phyloP scores from a whole-genome alignment of 2,329 filamentous ascomycete genomes.

The Aspergillus ochraceoroseus region DNA sequence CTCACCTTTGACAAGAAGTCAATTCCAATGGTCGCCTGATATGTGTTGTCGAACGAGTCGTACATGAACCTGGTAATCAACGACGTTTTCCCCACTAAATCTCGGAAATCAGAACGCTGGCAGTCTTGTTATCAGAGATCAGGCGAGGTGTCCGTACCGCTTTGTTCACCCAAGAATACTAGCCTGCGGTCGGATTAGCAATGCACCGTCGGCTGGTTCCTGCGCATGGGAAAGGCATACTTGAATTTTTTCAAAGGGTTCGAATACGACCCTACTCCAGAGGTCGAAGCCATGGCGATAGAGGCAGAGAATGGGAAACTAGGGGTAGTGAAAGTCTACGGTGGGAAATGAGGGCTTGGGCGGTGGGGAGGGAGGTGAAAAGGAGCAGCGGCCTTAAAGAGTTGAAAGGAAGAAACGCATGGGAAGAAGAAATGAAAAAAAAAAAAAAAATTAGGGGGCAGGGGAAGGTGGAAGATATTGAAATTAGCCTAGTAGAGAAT shows the following conservation, averaged over 20 bases:
- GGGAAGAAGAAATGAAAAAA: conserved; percentile 8
- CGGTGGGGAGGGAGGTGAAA: conserved; percentile 6
- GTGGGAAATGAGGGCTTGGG: conserved; percentile 11
- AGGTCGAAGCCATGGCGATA: conserved; percentile 68
- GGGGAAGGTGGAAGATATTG: conserved; percentile 2
- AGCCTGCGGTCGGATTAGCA: conserved; percentile 55
- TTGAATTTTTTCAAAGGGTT: conserved; percentile 99
- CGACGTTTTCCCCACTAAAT: conserved; percentile 90
- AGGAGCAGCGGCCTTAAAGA: not conserved
- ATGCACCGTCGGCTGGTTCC: conserved; percentile 1
- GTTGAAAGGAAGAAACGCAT: conserved; percentile 10
- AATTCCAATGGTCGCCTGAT: conserved; percentile 98
- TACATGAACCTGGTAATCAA: conserved; percentile 99
- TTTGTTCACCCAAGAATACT: conserved; percentile 97
- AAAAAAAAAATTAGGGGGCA: conserved; percentile 3
- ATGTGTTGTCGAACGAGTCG: conserved; percentile 99
- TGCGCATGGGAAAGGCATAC: conserved; percentile 47
- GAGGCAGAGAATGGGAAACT: conserved; percentile 25
- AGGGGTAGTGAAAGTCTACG: conserved; percentile 28
- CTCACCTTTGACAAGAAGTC: conserved; percentile 95
- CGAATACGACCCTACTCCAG: conserved; percentile 79
- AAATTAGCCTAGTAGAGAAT: conserved; percentile 6
- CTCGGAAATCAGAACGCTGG: conserved; percentile 17
- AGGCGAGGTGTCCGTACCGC: conserved; percentile 58
- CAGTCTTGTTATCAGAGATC: conserved; percentile 1